Conservation (phyloP, 495 filamentous ascomycete genomes). For the Stereocaulon alpinum region DNA sequence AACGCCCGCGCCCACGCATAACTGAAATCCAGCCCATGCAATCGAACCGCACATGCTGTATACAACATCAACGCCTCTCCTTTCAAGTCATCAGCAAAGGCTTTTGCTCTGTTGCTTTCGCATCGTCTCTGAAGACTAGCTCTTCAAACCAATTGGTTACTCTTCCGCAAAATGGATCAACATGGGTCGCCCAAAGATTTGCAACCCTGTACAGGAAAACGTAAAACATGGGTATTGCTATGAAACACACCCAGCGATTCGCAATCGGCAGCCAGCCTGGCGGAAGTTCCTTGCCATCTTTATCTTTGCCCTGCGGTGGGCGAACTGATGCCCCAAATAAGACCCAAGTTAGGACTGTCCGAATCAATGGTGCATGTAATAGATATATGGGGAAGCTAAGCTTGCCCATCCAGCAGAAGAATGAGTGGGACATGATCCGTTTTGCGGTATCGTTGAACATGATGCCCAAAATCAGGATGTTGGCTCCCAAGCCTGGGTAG, state of each 20-base stretch:
- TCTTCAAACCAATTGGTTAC: slow-evolving; percentile 48
- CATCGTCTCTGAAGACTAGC: slow-evolving; percentile 41
- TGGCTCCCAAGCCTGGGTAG: slow-evolving; percentile 46
- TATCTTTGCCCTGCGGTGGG: slow-evolving; percentile 33
- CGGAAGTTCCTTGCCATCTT: slow-evolving; percentile 35
- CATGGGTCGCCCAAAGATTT: slow-evolving; percentile 50
- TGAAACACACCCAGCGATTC: slow-evolving; percentile 35
- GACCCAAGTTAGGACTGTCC: slow-evolving; percentile 53
- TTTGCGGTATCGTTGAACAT: slow-evolving; percentile 49
- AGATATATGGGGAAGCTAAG: slow-evolving; percentile 62
- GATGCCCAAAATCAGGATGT: slow-evolving; percentile 46
- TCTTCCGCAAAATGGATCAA: slow-evolving; percentile 52
- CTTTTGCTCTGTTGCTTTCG: slow-evolving; percentile 37
- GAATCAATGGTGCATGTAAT: slow-evolving; percentile 52
- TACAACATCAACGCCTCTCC: not conserved
- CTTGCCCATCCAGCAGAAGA: slow-evolving; percentile 55
- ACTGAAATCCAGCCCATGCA: not conserved
- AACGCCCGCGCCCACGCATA: not conserved
- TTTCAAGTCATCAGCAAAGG: slow-evolving; percentile 23
- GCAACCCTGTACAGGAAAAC: slow-evolving; percentile 46
- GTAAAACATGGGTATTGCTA: slow-evolving; percentile 47
- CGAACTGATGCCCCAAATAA: slow-evolving; percentile 48
- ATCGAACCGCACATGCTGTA: not conserved
- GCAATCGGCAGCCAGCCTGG: slow-evolving; percentile 31
- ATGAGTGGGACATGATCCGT: slow-evolving; percentile 43